These are phyloP conservation scores for Maudiozyma barnettii DNA, from an alignment of 805 yeast species.

Conservation along the genomic window DNA sequence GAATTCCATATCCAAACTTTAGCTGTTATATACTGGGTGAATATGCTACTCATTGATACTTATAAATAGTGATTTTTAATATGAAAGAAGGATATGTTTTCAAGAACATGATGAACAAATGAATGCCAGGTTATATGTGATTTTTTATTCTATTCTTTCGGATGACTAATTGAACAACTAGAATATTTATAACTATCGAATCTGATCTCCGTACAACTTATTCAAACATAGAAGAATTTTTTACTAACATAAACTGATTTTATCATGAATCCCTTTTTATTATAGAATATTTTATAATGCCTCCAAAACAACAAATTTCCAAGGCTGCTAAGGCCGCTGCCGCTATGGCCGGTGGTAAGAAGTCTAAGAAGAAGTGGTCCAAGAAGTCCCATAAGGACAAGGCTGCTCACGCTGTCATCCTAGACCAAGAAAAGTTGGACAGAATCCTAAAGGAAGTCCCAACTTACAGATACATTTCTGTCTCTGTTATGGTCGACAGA, in stretches of 20 bases:
- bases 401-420: constrained; percentile 95
- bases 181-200: too few species aligned
- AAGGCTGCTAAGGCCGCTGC: constrained; percentile 99
- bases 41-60: too few species aligned
- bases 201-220: too few species aligned
- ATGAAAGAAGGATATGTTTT: too few species aligned
- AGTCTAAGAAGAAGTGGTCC: constrained; percentile 99
- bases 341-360: constrained; percentile 99
- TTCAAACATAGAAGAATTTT: too few species aligned
- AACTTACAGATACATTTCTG: constrained; percentile 96
- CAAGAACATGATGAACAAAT: too few species aligned
- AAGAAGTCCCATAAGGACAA: constrained; percentile 99
- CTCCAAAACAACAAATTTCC: constrained; percentile 98
- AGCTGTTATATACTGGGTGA: too few species aligned
- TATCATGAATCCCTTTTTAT: not conserved
- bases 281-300: constrained; percentile 50
- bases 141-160: too few species aligned
- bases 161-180: too few species aligned
- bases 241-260: not conserved
- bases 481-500: constrained; percentile 97
- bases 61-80: too few species aligned
- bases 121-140: too few species aligned
- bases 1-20: too few species aligned
- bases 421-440: constrained; percentile 98
- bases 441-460: constrained; percentile 98